Evolutionary conservation across 23 red algal species (phyloP).

Genomic region (Gracilaria domingensis): DNA sequence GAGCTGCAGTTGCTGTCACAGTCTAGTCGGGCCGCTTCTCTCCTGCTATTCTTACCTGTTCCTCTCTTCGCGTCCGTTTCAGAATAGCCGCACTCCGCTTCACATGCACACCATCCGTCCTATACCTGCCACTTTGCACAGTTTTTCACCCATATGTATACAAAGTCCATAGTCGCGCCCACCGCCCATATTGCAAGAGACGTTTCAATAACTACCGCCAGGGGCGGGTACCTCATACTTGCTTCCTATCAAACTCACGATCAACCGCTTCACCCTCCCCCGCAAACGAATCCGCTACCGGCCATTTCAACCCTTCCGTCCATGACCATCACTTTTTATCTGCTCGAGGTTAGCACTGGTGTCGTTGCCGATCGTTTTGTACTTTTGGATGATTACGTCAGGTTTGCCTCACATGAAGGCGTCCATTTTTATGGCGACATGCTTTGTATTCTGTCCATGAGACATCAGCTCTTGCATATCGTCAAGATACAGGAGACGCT

Average conservation of each 20-base stretch:
- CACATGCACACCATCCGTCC: neutral
- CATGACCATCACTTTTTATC: constrained; percentile 62
- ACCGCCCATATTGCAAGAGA: constrained; percentile 42
- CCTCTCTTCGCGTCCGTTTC: neutral
- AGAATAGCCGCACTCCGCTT: neutral
- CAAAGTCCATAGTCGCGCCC: neutral
- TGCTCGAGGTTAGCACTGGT: constrained; percentile 59
- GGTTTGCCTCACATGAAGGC: constrained; percentile 64
- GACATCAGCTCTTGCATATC: constrained; percentile 75
- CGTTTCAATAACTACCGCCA: constrained; percentile 52
- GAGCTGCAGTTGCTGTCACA: neutral
- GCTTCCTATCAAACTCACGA: neutral
- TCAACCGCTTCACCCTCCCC: too few species aligned
- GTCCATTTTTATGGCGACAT: constrained; percentile 77
- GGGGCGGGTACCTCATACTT: constrained; percentile 43
- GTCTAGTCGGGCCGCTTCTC: neutral
- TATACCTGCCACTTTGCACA: constrained; percentile 44
- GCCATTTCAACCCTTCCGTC: constrained; percentile 40
- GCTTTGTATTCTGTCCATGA: constrained; percentile 68
- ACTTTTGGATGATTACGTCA: constrained; percentile 75
- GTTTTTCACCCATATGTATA: constrained; percentile 60
- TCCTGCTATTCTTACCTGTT: neutral
- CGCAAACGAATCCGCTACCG: neutral
- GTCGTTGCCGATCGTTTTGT: constrained; percentile 59
- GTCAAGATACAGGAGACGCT: constrained; percentile 50